Percentiles rank a stretch among this genome's conserved stretches.
Conservation (phyloP, 108 stramenopile genomes). For the Ochromonas danica region DNA sequence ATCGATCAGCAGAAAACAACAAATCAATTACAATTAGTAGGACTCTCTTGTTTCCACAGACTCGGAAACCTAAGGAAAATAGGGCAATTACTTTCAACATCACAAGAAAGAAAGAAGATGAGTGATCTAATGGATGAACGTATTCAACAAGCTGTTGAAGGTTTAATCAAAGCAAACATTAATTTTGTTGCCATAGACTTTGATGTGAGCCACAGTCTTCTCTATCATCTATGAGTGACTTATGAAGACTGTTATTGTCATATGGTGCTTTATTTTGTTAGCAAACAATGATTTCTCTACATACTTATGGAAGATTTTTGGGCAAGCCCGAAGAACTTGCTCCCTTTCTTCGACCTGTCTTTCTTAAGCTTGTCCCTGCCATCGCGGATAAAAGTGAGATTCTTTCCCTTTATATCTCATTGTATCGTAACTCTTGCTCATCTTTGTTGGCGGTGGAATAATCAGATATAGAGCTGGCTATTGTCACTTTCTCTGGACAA, state of each 20-base stretch:
- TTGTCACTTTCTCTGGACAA: conserved; percentile 86
- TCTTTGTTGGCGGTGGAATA: neutral
- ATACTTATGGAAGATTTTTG: neutral
- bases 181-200: conserved; percentile 24
- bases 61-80: too few relatives aligned
- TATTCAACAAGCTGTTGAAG: neutral
- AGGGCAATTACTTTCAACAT: too few relatives aligned
- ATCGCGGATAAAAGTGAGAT: neutral
- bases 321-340: neutral
- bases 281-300: neutral
- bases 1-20: too few relatives aligned
- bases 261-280: neutral
- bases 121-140: neutral
- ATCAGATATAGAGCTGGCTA: conserved; percentile 70
- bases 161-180: neutral
- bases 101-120: too few relatives aligned
- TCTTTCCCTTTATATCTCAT: neutral
- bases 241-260: too few relatives aligned
- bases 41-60: too few relatives aligned
- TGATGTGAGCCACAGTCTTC: conserved; percentile 12
- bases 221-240: too few relatives aligned
- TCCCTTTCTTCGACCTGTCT: neutral
- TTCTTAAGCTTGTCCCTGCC: neutral
- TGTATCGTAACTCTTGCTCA: neutral
- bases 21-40: too few relatives aligned